Base-by-base conservation (phyloP, 495 filamentous ascomycete genomes). In the Neurospora sp. region DNA sequence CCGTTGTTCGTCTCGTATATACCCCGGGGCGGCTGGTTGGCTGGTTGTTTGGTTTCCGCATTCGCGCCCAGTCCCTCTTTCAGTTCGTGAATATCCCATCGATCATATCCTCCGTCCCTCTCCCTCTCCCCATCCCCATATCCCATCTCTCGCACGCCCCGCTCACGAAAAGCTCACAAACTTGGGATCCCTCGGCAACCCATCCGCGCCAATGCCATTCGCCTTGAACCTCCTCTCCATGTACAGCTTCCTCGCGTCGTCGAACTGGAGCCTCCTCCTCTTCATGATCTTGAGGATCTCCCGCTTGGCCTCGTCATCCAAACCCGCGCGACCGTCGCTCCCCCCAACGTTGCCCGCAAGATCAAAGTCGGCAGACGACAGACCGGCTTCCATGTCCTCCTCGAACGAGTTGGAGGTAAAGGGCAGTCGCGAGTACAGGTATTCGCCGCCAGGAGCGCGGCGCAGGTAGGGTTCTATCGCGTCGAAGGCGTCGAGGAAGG, bases 221-320 rank as follows among this genome's bases (percentile, higher is more conserved):
- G 90, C 93, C 76, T 87, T 87, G 78, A 99, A 96, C 75, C 91
- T 86, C 74, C 93, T 88, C 85, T 97, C 90, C 78, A 92, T 95
- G 78, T 91, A 95, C 27, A 95, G 87, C 70, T 92, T 85, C 74
- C 96, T 87, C 37, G 96, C 96, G 84, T 99, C 94, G 83, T 99
- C 96, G 79, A 99, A 98, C 71, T 85, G 85, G 20, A 97, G 86
- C 74, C 90, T 87, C 49, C 84, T 76, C 77, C 82, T 88, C 86
- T 91, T 93, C 96, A 99, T 99, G 80, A 99, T 95, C 74, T 85
- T 87, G 75, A 91, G 85, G 20, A 99, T 88, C 82, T 97, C 93
- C 69, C 83, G 80, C 85, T 98, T 98, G 16, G 87, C 92, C 44
- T 78, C 82, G 54, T 90, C 88, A 83, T 99, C 94, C 70, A 99